Evolutionary conservation across 2,329 filamentous ascomycete genomes (phyloP).

Genomic region (Aspergillus novofumigatus): DNA sequence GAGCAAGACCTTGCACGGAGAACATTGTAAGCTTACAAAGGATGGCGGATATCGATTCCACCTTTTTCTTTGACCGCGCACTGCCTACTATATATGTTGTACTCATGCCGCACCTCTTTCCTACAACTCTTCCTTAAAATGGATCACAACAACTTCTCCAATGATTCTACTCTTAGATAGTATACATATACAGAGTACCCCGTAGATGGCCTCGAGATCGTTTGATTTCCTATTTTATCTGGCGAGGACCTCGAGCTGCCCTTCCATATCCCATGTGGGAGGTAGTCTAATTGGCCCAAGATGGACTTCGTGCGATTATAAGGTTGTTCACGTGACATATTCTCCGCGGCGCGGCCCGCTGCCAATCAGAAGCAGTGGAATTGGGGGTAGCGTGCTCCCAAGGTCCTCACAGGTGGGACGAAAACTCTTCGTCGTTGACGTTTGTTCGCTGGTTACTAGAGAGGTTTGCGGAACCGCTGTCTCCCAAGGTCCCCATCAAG

Average conservation of each 20-base stretch:
- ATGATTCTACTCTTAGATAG: background rate
- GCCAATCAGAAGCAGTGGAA: constrained; percentile 12
- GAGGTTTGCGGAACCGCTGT: constrained; percentile 13
- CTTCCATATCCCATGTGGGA: background rate
- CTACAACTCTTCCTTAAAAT: background rate
- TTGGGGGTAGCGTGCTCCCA: constrained; percentile 22
- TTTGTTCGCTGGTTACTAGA: constrained; percentile 13
- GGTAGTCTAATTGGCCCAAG: background rate
- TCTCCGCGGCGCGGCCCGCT: no score
- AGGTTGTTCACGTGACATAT: background rate
- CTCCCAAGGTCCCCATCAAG: constrained; percentile 32
- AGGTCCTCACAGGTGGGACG: constrained; percentile 25
- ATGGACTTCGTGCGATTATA: background rate
- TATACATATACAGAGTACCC: no score
- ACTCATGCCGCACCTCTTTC: background rate
- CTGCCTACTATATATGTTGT: background rate
- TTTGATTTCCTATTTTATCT: background rate
- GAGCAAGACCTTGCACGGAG: background rate
- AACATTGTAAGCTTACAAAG: background rate
- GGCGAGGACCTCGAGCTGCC: background rate
- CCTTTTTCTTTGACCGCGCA: background rate
- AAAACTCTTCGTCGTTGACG: constrained; percentile 4
- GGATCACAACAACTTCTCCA: background rate
- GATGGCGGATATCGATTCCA: background rate
- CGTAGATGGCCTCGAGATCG: no score